phyloP scores from a whole-genome alignment of 2,329 filamentous ascomycete species.

The Periconia digitata region DNA sequence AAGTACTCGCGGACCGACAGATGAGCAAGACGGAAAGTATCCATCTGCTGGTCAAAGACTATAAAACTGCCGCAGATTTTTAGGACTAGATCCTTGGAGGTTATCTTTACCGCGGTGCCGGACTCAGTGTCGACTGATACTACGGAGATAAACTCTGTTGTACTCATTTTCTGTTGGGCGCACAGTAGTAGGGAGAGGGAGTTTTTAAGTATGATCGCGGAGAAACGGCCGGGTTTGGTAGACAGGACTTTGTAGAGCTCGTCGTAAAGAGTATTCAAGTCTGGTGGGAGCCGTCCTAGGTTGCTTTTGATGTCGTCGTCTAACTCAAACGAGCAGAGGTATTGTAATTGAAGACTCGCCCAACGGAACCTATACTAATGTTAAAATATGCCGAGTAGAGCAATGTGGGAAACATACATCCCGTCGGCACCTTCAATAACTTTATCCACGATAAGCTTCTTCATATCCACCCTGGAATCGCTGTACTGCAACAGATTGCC shows the following conservation, averaged over 20 bases:
- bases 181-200: conserved; percentile 25
- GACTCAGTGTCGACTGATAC: conserved; percentile 7
- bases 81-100: conserved; percentile 18
- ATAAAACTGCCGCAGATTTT: conserved; percentile 32
- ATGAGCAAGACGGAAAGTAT: conserved; percentile 34
- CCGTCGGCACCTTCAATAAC: conserved; percentile 22
- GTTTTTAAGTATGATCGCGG: conserved; percentile 10
- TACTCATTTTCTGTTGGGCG: conserved; percentile 10
- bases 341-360: conserved; percentile 32
- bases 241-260: conserved; percentile 9
- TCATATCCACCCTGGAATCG: conserved; percentile 13
- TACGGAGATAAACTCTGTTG: conserved; percentile 16
- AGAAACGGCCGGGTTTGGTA: conserved; percentile 1
- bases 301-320: conserved; percentile 21
- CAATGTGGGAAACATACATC: conserved; percentile 24
- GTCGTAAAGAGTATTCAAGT: conserved; percentile 10
- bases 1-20: conserved; percentile 35
- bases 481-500: conserved; percentile 13
- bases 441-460: conserved; percentile 16
- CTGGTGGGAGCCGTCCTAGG: conserved; percentile 23
- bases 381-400: conserved; percentile 8
- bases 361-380: conserved; percentile 32
- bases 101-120: background rate
- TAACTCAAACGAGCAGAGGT: conserved; percentile 21
- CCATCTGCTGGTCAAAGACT: conserved; percentile 21